Conservation (phyloP, 108 stramenopile genomes). For the Aurantiochytrium sp. region DNA sequence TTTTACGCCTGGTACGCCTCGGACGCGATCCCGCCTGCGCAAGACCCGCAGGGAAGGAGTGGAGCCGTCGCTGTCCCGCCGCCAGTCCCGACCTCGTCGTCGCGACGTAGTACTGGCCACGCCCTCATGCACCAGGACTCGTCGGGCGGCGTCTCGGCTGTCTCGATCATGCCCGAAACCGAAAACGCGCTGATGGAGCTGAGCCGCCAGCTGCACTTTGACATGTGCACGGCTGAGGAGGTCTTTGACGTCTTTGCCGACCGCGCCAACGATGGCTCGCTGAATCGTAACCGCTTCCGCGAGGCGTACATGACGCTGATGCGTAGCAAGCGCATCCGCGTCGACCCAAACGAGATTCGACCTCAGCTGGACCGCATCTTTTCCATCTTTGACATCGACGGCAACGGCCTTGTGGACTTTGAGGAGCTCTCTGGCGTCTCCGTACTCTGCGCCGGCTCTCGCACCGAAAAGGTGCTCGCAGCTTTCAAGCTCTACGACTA, state of each 20-base stretch:
- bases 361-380: not conserved
- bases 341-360: not conserved
- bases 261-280: not conserved
- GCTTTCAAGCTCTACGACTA: not conserved
- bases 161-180: not conserved
- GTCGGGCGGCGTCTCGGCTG: not conserved
- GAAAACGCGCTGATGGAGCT: not conserved
- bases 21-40: not conserved
- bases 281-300: not conserved
- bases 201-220: not conserved
- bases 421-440: slow-evolving; percentile 38
- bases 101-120: not conserved
- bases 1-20: slow-evolving; percentile 21
- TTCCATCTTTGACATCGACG: slow-evolving; percentile 17
- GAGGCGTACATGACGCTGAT: not conserved
- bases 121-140: not conserved
- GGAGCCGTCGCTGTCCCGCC: not conserved
- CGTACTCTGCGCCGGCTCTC: slow-evolving; percentile 30
- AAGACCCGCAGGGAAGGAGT: no score
- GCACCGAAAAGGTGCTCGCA: not conserved
- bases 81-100: not conserved
- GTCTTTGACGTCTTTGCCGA: slow-evolving; percentile 23
- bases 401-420: slow-evolving; percentile 32
- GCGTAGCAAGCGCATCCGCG: not conserved
- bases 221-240: not conserved